Conservation (phyloP, 257 asterid species). For the Ligustrum vulgare region DNA sequence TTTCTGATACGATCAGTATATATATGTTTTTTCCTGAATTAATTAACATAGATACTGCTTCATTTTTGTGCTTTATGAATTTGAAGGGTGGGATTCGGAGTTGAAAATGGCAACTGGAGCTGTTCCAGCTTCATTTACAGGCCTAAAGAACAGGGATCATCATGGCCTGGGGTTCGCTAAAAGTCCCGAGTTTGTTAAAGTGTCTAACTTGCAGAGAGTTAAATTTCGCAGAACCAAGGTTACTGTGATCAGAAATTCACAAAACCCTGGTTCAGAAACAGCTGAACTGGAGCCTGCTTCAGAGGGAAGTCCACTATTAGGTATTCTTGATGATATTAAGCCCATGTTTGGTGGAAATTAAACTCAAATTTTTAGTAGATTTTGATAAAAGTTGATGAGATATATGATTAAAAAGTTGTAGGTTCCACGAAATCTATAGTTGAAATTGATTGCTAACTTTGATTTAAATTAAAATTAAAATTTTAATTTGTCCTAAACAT, state of each 20-base stretch:
- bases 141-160: conserved; percentile 59
- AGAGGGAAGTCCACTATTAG: conserved; percentile 87
- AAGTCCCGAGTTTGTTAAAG: conserved; percentile 60
- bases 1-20: neutral
- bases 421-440: no score
- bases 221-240: conserved; percentile 64
- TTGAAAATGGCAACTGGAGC: conserved; percentile 82
- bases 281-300: conserved; percentile 92
- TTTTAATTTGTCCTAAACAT: no score
- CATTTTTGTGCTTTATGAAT: conserved; percentile 31
- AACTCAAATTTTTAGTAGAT: no score
- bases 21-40: neutral
- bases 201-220: conserved; percentile 64
- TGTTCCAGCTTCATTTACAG: conserved; percentile 78
- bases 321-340: conserved; percentile 40
- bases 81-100: conserved; percentile 26
- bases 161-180: conserved; percentile 64
- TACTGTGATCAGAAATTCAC: conserved; percentile 63
- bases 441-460: no score
- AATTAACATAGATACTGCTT: neutral
- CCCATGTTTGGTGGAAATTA: no score
- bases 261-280: conserved; percentile 71
- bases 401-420: no score
- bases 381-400: no score
- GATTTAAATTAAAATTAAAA: no score